These are phyloP conservation scores for Singerocomus rubriflavus DNA, from an alignment of 1,284 basidiomycete genomes.

Conservation along the genomic window DNA sequence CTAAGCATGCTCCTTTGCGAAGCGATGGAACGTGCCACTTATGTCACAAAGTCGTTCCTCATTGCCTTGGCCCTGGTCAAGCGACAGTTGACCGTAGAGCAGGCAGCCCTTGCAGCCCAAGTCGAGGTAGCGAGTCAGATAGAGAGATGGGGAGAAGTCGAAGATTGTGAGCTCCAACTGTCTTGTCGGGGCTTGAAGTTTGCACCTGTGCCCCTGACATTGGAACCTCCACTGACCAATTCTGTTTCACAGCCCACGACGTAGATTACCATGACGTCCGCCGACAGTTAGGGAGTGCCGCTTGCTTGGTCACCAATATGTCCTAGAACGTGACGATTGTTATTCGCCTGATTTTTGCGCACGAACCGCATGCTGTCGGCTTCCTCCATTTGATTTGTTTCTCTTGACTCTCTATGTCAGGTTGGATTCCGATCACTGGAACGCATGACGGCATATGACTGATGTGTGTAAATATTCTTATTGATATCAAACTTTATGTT, in stretches of 20 bases:
- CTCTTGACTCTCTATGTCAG: conserved; percentile 12
- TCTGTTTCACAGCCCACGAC: conserved; percentile 71
- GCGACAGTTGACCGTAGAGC: conserved; percentile 73
- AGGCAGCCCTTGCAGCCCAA: conserved; percentile 82
- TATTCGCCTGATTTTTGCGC: conserved; percentile 9
- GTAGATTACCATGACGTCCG: conserved; percentile 96
- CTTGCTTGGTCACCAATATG: conserved; percentile 46
- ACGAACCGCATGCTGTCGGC: conserved; percentile 6
- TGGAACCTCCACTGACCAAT: conserved; percentile 13
- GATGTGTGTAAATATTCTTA: conserved; percentile 21
- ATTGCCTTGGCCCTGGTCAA: conserved; percentile 84
- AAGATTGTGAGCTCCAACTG: conserved; percentile 77
- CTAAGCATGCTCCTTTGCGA: conserved; percentile 6
- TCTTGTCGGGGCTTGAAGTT: conserved; percentile 5
- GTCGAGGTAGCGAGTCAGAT: conserved; percentile 97
- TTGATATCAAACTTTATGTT: conserved; percentile 19
- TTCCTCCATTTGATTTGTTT: conserved; percentile 1
- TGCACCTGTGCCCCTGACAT: not conserved
- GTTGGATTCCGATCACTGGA: conserved; percentile 11
- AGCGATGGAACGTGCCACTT: conserved; percentile 93
- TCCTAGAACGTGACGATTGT: conserved; percentile 20
- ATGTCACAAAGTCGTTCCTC: conserved; percentile 90
- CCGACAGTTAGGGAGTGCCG: conserved; percentile 81
- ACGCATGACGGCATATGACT: conserved; percentile 7
- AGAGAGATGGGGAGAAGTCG: conserved; percentile 96